These are phyloP conservation scores for Diaporthe ampelina DNA, from an alignment of 2,329 filamentous ascomycete genomes.

Conservation along the genomic window DNA sequence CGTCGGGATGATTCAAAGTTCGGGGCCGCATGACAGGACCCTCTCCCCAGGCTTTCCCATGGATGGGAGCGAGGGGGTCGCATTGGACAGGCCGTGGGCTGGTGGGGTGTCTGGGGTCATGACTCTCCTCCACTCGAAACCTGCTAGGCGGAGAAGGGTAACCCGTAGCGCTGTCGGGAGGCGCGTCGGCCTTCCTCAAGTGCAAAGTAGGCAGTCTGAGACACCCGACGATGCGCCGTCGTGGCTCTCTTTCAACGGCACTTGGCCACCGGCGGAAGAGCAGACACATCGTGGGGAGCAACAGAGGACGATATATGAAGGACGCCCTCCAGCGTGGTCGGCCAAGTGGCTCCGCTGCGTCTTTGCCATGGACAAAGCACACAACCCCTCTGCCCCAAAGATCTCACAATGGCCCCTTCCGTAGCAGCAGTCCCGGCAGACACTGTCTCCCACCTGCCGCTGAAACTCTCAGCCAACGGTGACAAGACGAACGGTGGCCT, in stretches of 20 bases:
- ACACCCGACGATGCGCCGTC: conserved; percentile 4
- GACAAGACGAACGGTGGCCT: conserved; percentile 6
- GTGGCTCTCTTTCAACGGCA: conserved; percentile 16
- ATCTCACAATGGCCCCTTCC: conserved; percentile 13
- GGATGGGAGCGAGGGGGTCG: neutral
- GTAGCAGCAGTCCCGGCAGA: conserved; percentile 20
- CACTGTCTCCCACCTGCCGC: conserved; percentile 22
- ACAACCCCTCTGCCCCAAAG: neutral
- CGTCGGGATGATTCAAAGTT: conserved; percentile 16
- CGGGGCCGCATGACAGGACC: conserved; percentile 16
- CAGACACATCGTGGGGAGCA: conserved; percentile 5
- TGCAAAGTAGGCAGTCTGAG: conserved; percentile 8
- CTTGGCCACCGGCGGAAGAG: conserved; percentile 5
- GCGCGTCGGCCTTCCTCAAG: conserved; percentile 9
- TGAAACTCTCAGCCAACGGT: conserved; percentile 20
- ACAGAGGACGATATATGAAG: conserved; percentile 7
- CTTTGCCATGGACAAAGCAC: neutral
- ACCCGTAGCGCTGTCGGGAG: neutral
- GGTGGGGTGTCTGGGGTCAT: conserved; percentile 22
- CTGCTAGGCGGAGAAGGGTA: neutral
- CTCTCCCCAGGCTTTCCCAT: neutral
- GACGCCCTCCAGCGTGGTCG: neutral
- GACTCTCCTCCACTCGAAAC: conserved; percentile 23
- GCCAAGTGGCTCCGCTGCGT: neutral
- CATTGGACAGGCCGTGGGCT: neutral